Base-by-base conservation (phyloP, 345 rosid species). In the Euclidium syriacum region DNA sequence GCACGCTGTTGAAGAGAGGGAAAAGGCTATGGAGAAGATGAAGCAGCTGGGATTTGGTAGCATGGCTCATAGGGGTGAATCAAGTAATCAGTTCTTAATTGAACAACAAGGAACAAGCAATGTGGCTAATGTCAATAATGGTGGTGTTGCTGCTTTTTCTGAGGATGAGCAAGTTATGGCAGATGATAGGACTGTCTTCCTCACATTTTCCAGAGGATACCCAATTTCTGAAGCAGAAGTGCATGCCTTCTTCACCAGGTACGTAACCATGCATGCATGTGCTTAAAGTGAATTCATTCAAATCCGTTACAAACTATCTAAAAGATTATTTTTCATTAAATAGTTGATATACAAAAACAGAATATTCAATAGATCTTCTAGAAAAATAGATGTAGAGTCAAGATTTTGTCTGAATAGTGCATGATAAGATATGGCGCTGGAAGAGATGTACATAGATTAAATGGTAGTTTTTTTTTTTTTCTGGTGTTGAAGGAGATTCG, bases 171-270 rank as follows among this genome's bases (percentile, higher is more conserved):
- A 23, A 20, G 57, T 52, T 6, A 52, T 58, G 0, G 25, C 50
- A 0, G 83, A 80, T 20, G 77, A 69, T 4, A 74, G 89, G 77
- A 81, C 91, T 7, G 64, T 89, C 57, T 86, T 89, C 83, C 71
- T 86, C 73, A 84, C 95, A 0, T 89, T 89, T 63, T 89, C 96
- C 0, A 84, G 68, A 70, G 96, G 96, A 4, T 86, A 86, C 62
- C 87, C 87, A 1, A 71, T 84, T 48, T 60, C 81, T 0, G 81
- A 81, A 39, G 52, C 64, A 14, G 96, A 86, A 76, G 68, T 89
- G 26, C 74, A 60, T 27, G 79, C 62, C 12, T 81, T 73, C 75
- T 79, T 89, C 76, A 66, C 77, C 1, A 62, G 86, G 96, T 83
- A 53, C 40, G 22, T 11, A 7, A 30, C 11, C 5, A 29, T 15